Percentiles rank a stretch among this genome's conserved stretches.
These are phyloP conservation scores for Saccharomycopsis javanensis DNA, from an alignment of 805 yeast species.

Conservation along the genomic window DNA sequence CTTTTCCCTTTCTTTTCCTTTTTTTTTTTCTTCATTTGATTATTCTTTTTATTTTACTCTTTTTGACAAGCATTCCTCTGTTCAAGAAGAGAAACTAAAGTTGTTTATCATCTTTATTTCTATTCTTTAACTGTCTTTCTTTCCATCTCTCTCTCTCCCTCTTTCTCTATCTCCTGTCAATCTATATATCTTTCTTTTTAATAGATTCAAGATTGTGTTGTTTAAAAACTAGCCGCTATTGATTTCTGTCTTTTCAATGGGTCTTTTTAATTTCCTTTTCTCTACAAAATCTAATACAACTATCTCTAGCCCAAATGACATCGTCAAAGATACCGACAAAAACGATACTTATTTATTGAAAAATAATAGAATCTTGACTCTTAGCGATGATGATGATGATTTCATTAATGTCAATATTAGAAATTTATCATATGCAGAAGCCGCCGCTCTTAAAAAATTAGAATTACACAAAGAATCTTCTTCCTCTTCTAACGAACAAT, in stretches of 20 bases:
- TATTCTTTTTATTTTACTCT: not conserved
- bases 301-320: not conserved
- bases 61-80: not conserved
- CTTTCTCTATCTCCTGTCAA: not conserved
- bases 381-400: conserved; percentile 17
- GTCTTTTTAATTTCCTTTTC: conserved; percentile 6
- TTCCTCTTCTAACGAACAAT: too few species aligned
- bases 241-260: conserved; percentile 1
- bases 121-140: not conserved
- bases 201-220: too few species aligned
- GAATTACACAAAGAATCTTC: not conserved
- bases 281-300: not conserved
- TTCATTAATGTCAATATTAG: conserved; percentile 16
- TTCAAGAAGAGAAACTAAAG: not conserved
- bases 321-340: conserved; percentile 10
- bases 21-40: not conserved
- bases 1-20: not conserved
- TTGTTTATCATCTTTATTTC: not conserved
- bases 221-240: too few species aligned
- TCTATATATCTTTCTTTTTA: too few species aligned
- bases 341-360: conserved; percentile 8
- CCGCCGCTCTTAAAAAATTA: conserved; percentile 12
- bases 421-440: conserved; percentile 19
- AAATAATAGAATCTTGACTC: conserved; percentile 15
- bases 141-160: not conserved